Evolutionary conservation across 2,329 filamentous ascomycete genomes (phyloP), one percentile per base, ranked within the genome.

Genomic region (Ceratocystis eucalypticola): DNA sequence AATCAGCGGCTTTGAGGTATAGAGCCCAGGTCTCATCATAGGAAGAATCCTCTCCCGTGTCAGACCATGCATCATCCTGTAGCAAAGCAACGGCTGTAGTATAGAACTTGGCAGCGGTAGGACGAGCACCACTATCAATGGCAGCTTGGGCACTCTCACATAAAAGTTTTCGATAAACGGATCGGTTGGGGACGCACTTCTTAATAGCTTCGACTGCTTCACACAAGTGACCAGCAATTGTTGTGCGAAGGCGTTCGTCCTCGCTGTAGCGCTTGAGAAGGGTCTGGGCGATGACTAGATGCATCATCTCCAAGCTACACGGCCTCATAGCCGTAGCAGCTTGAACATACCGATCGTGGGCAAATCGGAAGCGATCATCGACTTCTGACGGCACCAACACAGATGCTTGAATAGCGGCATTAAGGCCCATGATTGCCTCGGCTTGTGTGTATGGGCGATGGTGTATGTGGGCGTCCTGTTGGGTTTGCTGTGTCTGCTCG

Each of bases 21-120:
- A 96, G 79, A 69, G 87, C 85, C 69, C 95, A 80, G 0, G 91
- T 96, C 76, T 97, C 93, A 10, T 91, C 86, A 71, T 96, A 96
- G 59, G 85, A 88, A 44, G 61, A 41, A 73, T 96, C 93, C 4
- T 83, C 80, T 15, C 77, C 75, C 5, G 79, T 80, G 37, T 88
- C 85, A 53, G 83, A 79, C 93, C 93, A 97, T 0, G 89, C 86
- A 65, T 89, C 78, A 5, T 87, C 79, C 72, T 96, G 91, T 15
- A 97, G 79, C n/a, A 97, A 80, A 8, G 81, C 80, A 59, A 96
- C 81, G 62, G 90, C 91, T 65, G 85, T 84, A 57, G 82, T 83
- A 74, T 91, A 96, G 72, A 91, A 96, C 74, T 88, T 90, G 6
- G 91, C 82, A 0, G 91, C 90, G 1, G 91, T 94, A 2, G 87